Evolutionary conservation across 305 asterid genomes (phyloP), one percentile per base, ranked within the genome.

Genomic region (Fraxinus baroniana): DNA sequence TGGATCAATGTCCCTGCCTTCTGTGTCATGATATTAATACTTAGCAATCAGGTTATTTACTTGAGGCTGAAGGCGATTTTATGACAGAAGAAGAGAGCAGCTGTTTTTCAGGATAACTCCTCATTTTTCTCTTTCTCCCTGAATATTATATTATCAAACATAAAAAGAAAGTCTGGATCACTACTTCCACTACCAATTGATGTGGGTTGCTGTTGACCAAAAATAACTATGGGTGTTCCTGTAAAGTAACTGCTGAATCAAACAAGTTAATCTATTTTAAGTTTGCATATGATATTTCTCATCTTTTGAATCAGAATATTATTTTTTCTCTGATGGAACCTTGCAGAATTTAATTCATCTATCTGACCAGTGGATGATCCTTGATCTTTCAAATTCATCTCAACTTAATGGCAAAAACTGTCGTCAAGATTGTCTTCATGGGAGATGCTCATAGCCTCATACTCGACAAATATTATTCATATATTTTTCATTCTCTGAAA

Each of bases 331-430:
- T 72, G 74, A 71, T 60, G 70, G 71, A 57, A 55, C 30, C 76
- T 26, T 39, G 22, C 75, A 24, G 64, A 71, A 26, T 5, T 37
- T 37, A 2, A 7, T 79, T 79, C 4, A 44, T 79, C 32, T n/a
- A 74, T 55, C 13, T 20, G 26, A 15, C 37, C 17, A 68, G 33
- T 37, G 17, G 70, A 28, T 74, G 33, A 41, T 32, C 44, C 46
- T 79, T 74, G 76, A 74, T 62, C 72, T 81, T 20, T 84, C 36
- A 68, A 68, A 55, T 81, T 13, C 13, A n/a, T 79, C 75, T 41
- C 75, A 35, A 32, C 13, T 46, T 33, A 57, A 22, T 5, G 13
- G 15, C 6, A 18, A 37, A 49, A 83, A 55, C 30, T 73, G 32
- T 60, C n/a, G 41, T 20, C 18, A 66, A 57, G 64, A 30, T 57